These are phyloP conservation scores for Rhizopogon roseolus DNA, from an alignment of 768 basidiomycete species.

Conservation along the genomic window DNA sequence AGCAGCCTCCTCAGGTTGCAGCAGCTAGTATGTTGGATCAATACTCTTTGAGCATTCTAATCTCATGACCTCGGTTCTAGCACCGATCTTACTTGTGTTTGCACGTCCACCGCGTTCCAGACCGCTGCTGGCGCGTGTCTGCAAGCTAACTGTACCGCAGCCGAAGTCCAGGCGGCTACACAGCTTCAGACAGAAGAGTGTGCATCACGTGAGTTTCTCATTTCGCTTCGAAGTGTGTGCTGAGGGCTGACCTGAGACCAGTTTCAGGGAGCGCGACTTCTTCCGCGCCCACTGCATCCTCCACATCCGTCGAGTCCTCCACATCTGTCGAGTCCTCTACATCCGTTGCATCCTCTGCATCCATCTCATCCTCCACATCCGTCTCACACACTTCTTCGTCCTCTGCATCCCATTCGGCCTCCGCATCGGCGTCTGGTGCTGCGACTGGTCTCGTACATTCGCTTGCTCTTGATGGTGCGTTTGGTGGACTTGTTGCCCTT, in stretches of 20 bases:
- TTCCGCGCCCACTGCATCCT: neutral
- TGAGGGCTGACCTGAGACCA: neutral
- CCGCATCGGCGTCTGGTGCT: slow-evolving; percentile 6
- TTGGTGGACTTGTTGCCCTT: slow-evolving; percentile 20
- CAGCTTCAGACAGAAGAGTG: slow-evolving; percentile 30
- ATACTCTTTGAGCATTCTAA: neutral
- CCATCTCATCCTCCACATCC: neutral
- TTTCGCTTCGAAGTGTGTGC: neutral
- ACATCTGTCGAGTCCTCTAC: too few relatives aligned
- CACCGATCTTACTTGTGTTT: slow-evolving; percentile 35
- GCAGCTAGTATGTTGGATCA: slow-evolving; percentile 10
- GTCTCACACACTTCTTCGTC: neutral
- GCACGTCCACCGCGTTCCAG: slow-evolving; percentile 35
- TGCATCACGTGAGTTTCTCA: slow-evolving; percentile 11
- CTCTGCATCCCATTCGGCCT: neutral
- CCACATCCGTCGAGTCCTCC: neutral
- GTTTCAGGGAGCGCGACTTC: neutral
- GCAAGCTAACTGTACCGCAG: slow-evolving; percentile 24
- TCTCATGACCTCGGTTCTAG: slow-evolving; percentile 17
- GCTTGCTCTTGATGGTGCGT: slow-evolving; percentile 10
- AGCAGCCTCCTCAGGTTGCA: neutral
- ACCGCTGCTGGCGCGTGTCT: slow-evolving; percentile 28
- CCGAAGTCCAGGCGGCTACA: slow-evolving; percentile 26
- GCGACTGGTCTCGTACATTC: slow-evolving; percentile 13
- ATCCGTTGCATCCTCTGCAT: too few relatives aligned